Evolutionary conservation across 441 rosid species (phyloP), one percentile per base, ranked within the genome.

Genomic region (Adansonia grandidieri): DNA sequence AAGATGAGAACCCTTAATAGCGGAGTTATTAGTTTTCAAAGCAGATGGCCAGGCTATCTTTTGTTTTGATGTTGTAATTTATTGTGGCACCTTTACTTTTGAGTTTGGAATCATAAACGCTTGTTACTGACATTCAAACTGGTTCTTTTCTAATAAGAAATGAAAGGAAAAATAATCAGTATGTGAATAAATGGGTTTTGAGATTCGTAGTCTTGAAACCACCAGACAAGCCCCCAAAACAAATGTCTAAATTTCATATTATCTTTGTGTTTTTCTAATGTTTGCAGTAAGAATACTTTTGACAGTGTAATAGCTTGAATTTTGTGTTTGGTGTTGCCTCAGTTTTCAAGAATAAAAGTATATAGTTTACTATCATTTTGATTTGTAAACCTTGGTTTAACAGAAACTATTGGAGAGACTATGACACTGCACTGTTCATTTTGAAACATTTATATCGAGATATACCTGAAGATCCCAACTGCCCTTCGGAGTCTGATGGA

Each of bases 321-420:
- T 42, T n/a, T 50, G 11, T 50, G 13, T 51, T 53, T 71, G 13
- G 15, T 24, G 45, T 15, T 71, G 61, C 47, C 61, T 51, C 42
- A 74, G 57, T 61, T 74, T 42, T 20, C 28, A 32, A 32, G 40
- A 2, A 42, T 62, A 44, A 28, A 24, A 28, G 1, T 50, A 50
- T 24, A 24, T 14, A 51, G 56, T 47, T 45, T 51, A 70, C 11
- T 71, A 63, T 37, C 40, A 28, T 56, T 66, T 76, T 37, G 48
- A 53, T 64, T 9, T 4, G 14, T 65, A 65, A 57, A 79, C 79
- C 54, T 83, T 40, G 71, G 67, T 77, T 51, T 28, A 72, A 79
- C 96, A 95, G 98, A 83, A 95, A 95, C 87, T 93, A 93, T 78
- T 92, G 98, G 98, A 92, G 99, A 86, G 99, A 96, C 82, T 51